phyloP scores from a whole-genome alignment of 1,284 basidiomycete genomes.

The Microbotryomycetes sp. region DNA sequence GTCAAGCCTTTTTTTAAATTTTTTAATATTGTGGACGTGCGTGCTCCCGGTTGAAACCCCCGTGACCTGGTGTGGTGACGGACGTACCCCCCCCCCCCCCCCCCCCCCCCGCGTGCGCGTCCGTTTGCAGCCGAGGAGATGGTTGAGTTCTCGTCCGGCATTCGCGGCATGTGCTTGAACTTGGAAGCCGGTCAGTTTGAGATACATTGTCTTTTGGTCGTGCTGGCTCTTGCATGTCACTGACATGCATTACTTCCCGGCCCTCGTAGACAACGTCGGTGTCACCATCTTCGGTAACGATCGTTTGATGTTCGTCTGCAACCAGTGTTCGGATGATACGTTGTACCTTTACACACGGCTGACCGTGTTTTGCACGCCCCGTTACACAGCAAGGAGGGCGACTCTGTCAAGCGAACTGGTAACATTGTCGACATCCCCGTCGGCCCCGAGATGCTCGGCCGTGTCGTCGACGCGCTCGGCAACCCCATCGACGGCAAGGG shows the following conservation, averaged over 20 bases:
- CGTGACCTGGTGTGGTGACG: no score
- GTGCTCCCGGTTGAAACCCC: no score
- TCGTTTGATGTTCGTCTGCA: conserved; percentile 53
- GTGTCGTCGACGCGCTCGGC: conserved; percentile 97
- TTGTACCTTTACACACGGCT: not conserved
- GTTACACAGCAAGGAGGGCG: conserved; percentile 87
- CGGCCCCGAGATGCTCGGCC: conserved; percentile 89
- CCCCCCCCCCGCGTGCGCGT: conserved; percentile 35
- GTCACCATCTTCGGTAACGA: conserved; percentile 99
- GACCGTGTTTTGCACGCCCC: not conserved
- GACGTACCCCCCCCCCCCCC: not conserved
- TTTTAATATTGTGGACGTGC: no score
- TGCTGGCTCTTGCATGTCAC: not conserved
- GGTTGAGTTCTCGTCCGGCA: conserved; percentile 99
- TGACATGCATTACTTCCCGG: not conserved
- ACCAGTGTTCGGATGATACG: not conserved
- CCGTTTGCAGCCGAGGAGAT: conserved; percentile 84
- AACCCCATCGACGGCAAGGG: conserved; percentile 99
- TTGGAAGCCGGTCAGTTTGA: conserved; percentile 89
- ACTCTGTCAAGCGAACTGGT: conserved; percentile 99
- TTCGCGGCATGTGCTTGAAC: conserved; percentile 74
- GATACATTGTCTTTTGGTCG: not conserved
- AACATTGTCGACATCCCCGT: conserved; percentile 99
- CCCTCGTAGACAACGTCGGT: conserved; percentile 50
- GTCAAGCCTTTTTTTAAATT: no score